These are phyloP conservation scores for Auriscalpium orientale DNA, from an alignment of 768 basidiomycete genomes.

Conservation along the genomic window DNA sequence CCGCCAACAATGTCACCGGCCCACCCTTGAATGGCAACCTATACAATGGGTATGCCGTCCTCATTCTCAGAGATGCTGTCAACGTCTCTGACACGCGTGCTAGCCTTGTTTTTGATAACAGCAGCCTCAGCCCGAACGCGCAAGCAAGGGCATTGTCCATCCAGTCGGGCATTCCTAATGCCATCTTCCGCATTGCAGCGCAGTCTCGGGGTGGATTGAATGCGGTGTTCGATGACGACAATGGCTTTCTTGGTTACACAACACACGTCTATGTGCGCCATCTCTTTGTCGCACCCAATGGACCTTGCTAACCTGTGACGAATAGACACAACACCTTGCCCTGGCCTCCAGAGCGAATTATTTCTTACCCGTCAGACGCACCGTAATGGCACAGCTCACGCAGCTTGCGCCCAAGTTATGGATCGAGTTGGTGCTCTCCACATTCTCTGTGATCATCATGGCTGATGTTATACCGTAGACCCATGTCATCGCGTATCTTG, in stretches of 20 bases:
- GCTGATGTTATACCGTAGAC: slow-evolving; percentile 26
- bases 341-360: slow-evolving; percentile 51
- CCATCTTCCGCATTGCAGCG: slow-evolving; percentile 48
- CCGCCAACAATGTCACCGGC: slow-evolving; percentile 47
- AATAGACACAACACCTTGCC: slow-evolving; percentile 51
- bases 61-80: not conserved
- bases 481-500: slow-evolving; percentile 46
- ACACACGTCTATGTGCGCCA: slow-evolving; percentile 41
- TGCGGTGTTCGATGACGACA: slow-evolving; percentile 38
- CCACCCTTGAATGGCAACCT: slow-evolving; percentile 35
- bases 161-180: slow-evolving; percentile 46
- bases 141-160: slow-evolving; percentile 43
- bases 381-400: slow-evolving; percentile 32
- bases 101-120: slow-evolving; percentile 11
- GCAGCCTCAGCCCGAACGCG: slow-evolving; percentile 34
- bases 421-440: slow-evolving; percentile 46
- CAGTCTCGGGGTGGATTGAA: slow-evolving; percentile 34
- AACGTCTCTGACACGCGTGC: not conserved
- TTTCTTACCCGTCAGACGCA: slow-evolving; percentile 37
- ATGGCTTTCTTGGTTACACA: slow-evolving; percentile 49
- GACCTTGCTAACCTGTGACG: not conserved
- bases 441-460: not conserved
- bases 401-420: slow-evolving; percentile 43
- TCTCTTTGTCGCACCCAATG: not conserved
- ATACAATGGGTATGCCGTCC: slow-evolving; percentile 48